These are phyloP conservation scores for Sanghuangporus weigelae DNA, from an alignment of 1,284 basidiomycete genomes.

Conservation along the genomic window DNA sequence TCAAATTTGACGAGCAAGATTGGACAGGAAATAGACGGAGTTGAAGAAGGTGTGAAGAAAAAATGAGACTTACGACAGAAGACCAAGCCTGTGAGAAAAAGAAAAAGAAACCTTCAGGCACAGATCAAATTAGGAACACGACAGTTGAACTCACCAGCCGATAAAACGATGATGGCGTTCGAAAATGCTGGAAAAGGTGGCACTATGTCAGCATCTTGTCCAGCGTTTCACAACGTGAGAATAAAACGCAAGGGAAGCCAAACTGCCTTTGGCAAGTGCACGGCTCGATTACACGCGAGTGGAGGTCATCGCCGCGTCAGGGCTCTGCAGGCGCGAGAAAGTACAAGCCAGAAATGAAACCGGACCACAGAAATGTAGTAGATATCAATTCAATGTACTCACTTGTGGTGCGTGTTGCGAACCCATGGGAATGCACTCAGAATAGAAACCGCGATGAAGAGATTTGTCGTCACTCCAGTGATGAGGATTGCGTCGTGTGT, in stretches of 20 bases:
- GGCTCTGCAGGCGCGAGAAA: not conserved
- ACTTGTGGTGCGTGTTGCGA: conserved; percentile 66
- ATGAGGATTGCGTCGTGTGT: conserved; percentile 52
- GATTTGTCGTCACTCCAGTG: conserved; percentile 52
- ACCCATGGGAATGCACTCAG: conserved; percentile 64
- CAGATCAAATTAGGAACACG: not conserved
- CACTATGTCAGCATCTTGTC: conserved; percentile 2
- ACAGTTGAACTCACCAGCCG: conserved; percentile 48
- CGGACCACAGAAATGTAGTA: not conserved
- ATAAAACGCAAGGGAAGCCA: not conserved
- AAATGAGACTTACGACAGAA: conserved; percentile 41
- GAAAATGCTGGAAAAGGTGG: conserved; percentile 42
- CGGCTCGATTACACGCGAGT: not conserved
- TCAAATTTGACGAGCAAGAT: conserved; percentile 6
- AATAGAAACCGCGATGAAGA: conserved; percentile 52
- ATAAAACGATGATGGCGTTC: conserved; percentile 67
- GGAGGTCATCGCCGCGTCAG: not conserved
- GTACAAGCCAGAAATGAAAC: not conserved
- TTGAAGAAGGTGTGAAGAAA: not conserved
- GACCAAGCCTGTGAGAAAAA: conserved; percentile 40
- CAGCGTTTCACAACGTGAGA: not conserved
- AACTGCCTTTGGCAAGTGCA: not conserved
- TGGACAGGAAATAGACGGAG: not conserved
- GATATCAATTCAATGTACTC: conserved; percentile 21
- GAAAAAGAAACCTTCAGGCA: conserved; percentile 1